Percentiles rank a stretch among this genome's conserved stretches.
Conservation (phyloP, 1,284 basidiomycete species). For the Inonotus obliquus region DNA sequence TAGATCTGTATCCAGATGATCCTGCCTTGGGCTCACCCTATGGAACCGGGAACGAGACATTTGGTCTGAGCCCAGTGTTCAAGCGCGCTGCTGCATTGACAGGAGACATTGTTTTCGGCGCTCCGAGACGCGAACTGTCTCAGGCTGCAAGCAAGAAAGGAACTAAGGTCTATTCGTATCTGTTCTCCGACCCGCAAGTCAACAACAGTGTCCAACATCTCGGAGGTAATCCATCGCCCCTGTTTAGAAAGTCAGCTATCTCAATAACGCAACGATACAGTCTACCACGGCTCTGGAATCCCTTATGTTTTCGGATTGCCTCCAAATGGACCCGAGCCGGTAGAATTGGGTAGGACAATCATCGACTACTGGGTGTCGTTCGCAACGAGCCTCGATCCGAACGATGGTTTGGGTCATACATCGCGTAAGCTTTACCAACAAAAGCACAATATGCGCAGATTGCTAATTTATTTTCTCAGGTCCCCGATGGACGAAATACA, state of each 20-base stretch:
- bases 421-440: slow-evolving; percentile 6
- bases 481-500: slow-evolving; percentile 34
- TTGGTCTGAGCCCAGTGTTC: slow-evolving; percentile 38
- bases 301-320: slow-evolving; percentile 35
- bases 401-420: slow-evolving; percentile 38
- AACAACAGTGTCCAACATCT: slow-evolving; percentile 28
- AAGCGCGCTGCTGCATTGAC: slow-evolving; percentile 41
- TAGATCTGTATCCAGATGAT: slow-evolving; percentile 45
- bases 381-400: slow-evolving; percentile 42
- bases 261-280: slow-evolving; percentile 21
- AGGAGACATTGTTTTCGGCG: slow-evolving; percentile 40
- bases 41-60: slow-evolving; percentile 46
- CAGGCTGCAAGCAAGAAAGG: slow-evolving; percentile 34
- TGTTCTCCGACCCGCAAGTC: slow-evolving; percentile 41
- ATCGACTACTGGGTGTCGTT: slow-evolving; percentile 53
- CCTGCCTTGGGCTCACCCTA: slow-evolving; percentile 47
- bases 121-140: slow-evolving; percentile 37
- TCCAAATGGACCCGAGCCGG: slow-evolving; percentile 25
- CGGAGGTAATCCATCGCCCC: not conserved
- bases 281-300: slow-evolving; percentile 38
- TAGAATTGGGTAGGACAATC: slow-evolving; percentile 34
- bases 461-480: slow-evolving; percentile 24
- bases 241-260: not conserved
- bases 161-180: slow-evolving; percentile 42
- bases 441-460: not conserved